Conservation (phyloP, 1,139 yeast genomes). For the Geotrichum siamense region DNA sequence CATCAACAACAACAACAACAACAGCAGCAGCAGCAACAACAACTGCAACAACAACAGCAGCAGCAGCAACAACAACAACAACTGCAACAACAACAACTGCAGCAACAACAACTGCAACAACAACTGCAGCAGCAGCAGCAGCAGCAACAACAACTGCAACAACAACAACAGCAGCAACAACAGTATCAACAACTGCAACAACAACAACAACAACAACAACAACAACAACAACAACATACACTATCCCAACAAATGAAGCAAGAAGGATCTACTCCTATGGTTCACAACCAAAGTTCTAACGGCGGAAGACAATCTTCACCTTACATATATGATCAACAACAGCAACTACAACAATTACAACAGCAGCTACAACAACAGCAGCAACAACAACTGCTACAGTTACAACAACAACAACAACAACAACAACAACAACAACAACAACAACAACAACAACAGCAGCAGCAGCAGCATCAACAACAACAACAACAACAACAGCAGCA, state of each 20-base stretch:
- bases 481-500: no score
- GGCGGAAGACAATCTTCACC: background rate
- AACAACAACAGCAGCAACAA: slow-evolving; percentile 4
- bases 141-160: slow-evolving; percentile 14
- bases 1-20: no score
- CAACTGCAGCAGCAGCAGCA: slow-evolving; percentile 15
- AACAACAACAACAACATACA: no score
- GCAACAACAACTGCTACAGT: no score
- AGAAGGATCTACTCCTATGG: background rate
- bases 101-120: slow-evolving; percentile 15
- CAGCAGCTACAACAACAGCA: no score
- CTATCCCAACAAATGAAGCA: background rate
- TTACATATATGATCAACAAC: slow-evolving; percentile 13
- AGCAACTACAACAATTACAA: no score
- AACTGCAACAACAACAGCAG: slow-evolving; percentile 20
- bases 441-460: no score
- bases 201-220: background rate
- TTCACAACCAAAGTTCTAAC: background rate
- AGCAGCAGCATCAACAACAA: no score
- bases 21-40: slow-evolving; percentile 20
- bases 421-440: no score
- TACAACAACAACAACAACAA: no score
- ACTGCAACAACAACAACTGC: slow-evolving; percentile 21
- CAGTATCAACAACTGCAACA: no score
- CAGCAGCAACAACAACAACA: slow-evolving; percentile 16